Percentiles rank a stretch among this genome's conserved stretches.
Conservation (phyloP, 306 rosid species). For the Gillenia trifoliata region DNA sequence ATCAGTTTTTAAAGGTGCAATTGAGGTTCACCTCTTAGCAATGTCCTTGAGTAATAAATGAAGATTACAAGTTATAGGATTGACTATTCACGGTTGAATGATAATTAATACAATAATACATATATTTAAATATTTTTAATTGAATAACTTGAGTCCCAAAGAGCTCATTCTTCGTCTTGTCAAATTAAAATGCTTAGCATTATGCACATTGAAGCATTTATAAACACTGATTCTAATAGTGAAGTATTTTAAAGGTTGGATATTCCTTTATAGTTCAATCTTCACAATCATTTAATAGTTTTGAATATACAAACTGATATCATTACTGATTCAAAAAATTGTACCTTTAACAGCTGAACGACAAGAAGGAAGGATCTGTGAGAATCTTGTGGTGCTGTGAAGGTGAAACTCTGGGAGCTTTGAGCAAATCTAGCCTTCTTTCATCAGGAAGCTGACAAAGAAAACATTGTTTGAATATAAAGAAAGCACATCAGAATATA, state of each 20-base stretch:
- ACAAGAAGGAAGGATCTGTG: constrained; percentile 94
- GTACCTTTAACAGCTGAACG: constrained; percentile 84
- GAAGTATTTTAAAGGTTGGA: not conserved
- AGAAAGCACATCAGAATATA: not conserved
- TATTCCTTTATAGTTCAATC: not conserved
- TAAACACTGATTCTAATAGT: not conserved
- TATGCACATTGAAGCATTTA: not conserved
- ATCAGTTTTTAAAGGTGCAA: not conserved
- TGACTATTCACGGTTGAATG: not conserved
- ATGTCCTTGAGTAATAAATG: not conserved
- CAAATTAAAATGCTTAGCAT: not conserved
- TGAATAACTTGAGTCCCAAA: not conserved
- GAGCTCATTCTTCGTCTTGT: not conserved
- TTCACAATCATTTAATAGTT: not conserved
- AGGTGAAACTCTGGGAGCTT: constrained; percentile 92
- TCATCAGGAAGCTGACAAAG: constrained; percentile 82
- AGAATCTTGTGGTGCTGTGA: constrained; percentile 84
- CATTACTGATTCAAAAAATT: constrained; percentile 10
- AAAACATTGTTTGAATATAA: constrained; percentile 8
- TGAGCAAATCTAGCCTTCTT: constrained; percentile 84
- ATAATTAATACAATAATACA: not conserved
- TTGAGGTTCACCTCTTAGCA: not conserved
- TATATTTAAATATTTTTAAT: not conserved
- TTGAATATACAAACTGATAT: constrained; percentile 2
- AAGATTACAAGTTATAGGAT: not conserved